Percentiles rank a stretch among this genome's conserved stretches.
phyloP scores from a whole-genome alignment of 345 rosid species.

The Laguncularia racemosa region DNA sequence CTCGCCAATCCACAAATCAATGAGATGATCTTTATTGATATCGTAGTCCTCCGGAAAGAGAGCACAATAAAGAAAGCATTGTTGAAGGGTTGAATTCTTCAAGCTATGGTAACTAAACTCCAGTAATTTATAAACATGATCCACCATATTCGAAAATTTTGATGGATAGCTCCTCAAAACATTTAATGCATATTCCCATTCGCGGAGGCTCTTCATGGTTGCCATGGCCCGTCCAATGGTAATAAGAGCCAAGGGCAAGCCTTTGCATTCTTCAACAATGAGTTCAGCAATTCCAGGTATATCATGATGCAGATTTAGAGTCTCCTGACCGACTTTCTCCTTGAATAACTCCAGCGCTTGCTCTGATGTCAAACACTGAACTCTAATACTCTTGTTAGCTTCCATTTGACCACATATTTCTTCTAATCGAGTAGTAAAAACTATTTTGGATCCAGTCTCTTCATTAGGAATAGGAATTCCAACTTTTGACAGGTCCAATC shows the following conservation, averaged over 20 bases:
- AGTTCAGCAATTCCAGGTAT: not conserved
- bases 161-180: not conserved
- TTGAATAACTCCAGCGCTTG: slow-evolving; percentile 15
- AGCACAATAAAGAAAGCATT: slow-evolving; percentile 9
- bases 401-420: slow-evolving; percentile 20
- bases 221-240: slow-evolving; percentile 15
- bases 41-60: slow-evolving; percentile 17
- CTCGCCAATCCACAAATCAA: slow-evolving; percentile 20
- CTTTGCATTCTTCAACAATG: slow-evolving; percentile 3
- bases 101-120: slow-evolving; percentile 3
- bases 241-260: slow-evolving; percentile 14
- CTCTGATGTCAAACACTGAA: slow-evolving; percentile 2
- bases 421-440: slow-evolving; percentile 17
- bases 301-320: not conserved
- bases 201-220: not conserved
- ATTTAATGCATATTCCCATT: slow-evolving; percentile 9
- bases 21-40: slow-evolving; percentile 1
- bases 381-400: slow-evolving; percentile 9
- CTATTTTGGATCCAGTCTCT: slow-evolving; percentile 6
- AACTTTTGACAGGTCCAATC: not conserved
- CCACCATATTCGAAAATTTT: not conserved
- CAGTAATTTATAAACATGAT: not conserved
- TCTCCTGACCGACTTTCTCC: slow-evolving; percentile 8
- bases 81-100: not conserved
- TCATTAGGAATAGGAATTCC: slow-evolving; percentile 14